Base-by-base conservation (phyloP, 805 yeast genomes). In the Hanseniaspora hatyaiensis region DNA sequence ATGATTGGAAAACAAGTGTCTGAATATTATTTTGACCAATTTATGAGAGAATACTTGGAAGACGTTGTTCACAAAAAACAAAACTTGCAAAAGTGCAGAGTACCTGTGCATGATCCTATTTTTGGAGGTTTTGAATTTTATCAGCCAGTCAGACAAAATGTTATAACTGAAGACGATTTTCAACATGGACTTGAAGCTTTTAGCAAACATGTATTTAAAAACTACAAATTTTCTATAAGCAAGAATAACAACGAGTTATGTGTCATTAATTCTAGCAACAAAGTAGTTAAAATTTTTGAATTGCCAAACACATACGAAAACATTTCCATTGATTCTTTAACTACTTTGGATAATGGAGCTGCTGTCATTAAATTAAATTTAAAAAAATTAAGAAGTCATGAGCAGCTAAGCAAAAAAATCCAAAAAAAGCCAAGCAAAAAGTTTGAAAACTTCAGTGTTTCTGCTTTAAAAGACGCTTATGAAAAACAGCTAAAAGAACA, bases 211-310 rank as follows among this genome's bases (percentile, higher is more conserved):
- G 18, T 41, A 12, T 41, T 42, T 24, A 36, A 39, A 12, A 36
- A 42, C 9, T 49, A 37, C 33, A 32, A 43, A 18, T 49, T 49
- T 22, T 33, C 47, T n/a, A 34, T 49, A 8, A 49, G 31, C 12
- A 19, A 18, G 15, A 37, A 31, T 20, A 46, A 29, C 12, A 37
- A 38, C 4, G 48, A 42, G 26, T 29, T 49, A 15, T 39, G 23
- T 20, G 32, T 42, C 13, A 4, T 33, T 9, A 38, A 49, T 15
- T 31, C 30, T 11, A 22, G 37, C 23, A 43, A 46, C n/a, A 18
- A 26, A 5, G 5, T 49, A 12, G 44, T 42, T 22, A 49, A 49
- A 26, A 32, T 49, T 8, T 49, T 49, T 49, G 44, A 49, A 26
- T 38, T 49, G 16, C 40, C 34, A 23, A 37, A 31, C n/a, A 11